Evolutionary conservation across 1,139 yeast genomes (phyloP).

Genomic region (Nakaseomyces bracarensis): DNA sequence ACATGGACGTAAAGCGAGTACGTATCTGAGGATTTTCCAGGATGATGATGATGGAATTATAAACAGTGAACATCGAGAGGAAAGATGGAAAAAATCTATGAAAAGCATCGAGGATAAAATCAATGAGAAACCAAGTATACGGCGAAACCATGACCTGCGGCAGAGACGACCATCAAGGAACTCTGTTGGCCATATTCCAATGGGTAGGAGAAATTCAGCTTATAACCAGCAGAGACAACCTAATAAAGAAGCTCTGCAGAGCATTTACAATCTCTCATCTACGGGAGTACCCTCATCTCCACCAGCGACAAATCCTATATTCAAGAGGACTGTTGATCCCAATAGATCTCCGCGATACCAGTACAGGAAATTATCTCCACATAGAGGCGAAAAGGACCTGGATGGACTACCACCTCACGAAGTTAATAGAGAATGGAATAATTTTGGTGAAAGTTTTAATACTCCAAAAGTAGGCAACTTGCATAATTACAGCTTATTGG

Average conservation of each 20-base stretch:
- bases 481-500: not conserved
- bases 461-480: not conserved
- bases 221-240: constrained; percentile 5
- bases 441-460: not conserved
- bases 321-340: not conserved
- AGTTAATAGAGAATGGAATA: constrained; percentile 4
- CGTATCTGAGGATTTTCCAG: constrained; percentile 30
- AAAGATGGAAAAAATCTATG: constrained; percentile 4
- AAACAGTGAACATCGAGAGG: constrained; percentile 4
- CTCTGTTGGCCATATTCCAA: constrained; percentile 2
- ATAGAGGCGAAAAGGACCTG: not conserved
- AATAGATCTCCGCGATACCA: not conserved
- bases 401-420: not conserved
- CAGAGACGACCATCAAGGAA: constrained; percentile 3
- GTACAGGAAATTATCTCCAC: not conserved
- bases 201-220: constrained; percentile 1
- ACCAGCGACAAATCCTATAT: not conserved
- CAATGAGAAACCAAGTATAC: constrained; percentile 1
- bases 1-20: constrained; percentile 32
- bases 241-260: not conserved
- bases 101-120: constrained; percentile 3
- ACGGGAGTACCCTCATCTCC: not conserved
- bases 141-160: not conserved
- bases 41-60: constrained; percentile 20
- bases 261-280: not conserved